Evolutionary conservation across 2,329 filamentous ascomycete genomes (phyloP), one percentile per base, ranked within the genome.

Genomic region (Aphanoascus verrucosus): DNA sequence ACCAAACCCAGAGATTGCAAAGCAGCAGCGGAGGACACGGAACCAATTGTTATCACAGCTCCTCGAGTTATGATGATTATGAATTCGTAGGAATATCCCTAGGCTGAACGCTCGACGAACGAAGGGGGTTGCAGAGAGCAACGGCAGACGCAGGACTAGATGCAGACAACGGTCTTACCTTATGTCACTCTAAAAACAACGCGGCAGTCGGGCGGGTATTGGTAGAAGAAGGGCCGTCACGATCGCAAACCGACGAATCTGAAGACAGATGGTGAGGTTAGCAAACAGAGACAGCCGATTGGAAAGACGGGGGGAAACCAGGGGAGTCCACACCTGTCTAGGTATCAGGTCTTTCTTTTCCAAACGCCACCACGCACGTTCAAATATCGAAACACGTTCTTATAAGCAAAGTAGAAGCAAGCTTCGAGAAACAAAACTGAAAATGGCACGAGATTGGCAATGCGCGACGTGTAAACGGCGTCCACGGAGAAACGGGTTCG

Each of bases 201-300:
- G 32, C n/a, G 19, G 47, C 17, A 19, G 19, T 51, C 42, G 28
- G 41, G 43, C 14, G 42, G 41, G 50, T 46, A 53, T 47, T 46
- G 49, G 15, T 31, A 31, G 38, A 53, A 9, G 42, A 47, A 53
- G 15, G 40, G 14, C n/a, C 34, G 43, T 41, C 42, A n/a, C 20
- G 32, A 40, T 42, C 14, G 49, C 49, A 46, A 52, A 31, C 19
- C n/a, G 50, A 53, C 23, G 40, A 44, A 37, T 51, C 49, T 51
- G 15, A 28, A 34, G 49, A 20, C 20, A 17, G 15, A 37, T 9
- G 11, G 15, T 8, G 9, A 23, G 14, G n/a, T 28, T 51, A 19
- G 17, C 19, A 44, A 23, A 44, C 12, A 19, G 12, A 43, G 48
- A 37, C 20, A 50, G n/a, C 38, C 28, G 49, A 44, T 51, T 44